Base-by-base conservation (phyloP, 768 basidiomycete species). In the Phlebiopsis gigantea region DNA sequence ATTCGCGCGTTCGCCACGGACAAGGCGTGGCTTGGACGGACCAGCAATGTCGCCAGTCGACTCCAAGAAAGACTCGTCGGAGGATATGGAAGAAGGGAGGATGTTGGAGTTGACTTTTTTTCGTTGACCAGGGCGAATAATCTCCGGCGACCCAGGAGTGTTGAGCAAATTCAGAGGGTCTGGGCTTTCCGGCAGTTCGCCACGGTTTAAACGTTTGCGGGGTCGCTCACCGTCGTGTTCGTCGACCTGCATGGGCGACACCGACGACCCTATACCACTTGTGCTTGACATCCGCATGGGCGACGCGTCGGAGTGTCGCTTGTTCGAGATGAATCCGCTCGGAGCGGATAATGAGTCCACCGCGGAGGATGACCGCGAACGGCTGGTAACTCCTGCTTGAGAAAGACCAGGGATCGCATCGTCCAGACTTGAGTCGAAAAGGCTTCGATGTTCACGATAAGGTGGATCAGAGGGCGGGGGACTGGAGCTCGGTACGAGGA, bases 401-500 rank as follows among this genome's bases (percentile, higher is more conserved):
- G 64, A 68, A n/a, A 73, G 68, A 28, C 73, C 74, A 0, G 77
- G 73, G 29, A 71, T 68, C 67, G 75, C 71, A 71, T 81, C 82
- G 72, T 73, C 68, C 22, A 58, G 63, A 57, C 72, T 67, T 14
- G 70, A 75, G 31, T 72, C 64, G 57, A 74, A 72, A 21, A 76
- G 65, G 46, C 31, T 45, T 28, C 74, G 73, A 66, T 79, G 71
- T 7, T 75, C 62, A 24, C 68, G 73, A 57, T 73, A 63, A 15
- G 64, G 60, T 14, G 72, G 59, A 57, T 83, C 78, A 46, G 76
- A 68, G 39, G 64, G 62, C 31, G 78, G 65, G 29, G 88, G 87
- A 60, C 87, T 90, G 53, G 90, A 91, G 71, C 77, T 86, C 47
- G 89, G 89, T 22, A 89, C 88, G 53, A 91, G 82, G 50, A 91